These are phyloP conservation scores for Tetrahymena malaccensis DNA, from an alignment of 73 alveolate genomes.

Conservation along the genomic window DNA sequence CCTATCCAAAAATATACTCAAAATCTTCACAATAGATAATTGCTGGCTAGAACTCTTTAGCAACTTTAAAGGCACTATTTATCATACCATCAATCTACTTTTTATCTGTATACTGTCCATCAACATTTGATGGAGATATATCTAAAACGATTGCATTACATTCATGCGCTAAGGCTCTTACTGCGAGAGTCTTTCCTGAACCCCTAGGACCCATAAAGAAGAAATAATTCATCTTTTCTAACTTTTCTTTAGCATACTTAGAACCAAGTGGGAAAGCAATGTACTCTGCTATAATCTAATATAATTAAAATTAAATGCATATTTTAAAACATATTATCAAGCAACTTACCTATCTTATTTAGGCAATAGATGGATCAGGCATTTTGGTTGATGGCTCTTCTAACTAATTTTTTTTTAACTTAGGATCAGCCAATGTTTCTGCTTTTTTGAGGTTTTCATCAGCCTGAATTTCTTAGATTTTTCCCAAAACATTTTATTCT, in stretches of 20 bases:
- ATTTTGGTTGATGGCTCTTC: conserved; percentile 49
- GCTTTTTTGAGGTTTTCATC: not conserved
- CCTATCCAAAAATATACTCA: conserved; percentile 77
- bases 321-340: not conserved
- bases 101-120: conserved; percentile 53
- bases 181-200: conserved; percentile 91
- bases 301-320: not conserved
- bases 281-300: conserved; percentile 48
- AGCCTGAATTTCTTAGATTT: not conserved
- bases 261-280: conserved; percentile 78
- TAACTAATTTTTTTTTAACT: conserved; percentile 12
- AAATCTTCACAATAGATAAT: conserved; percentile 75
- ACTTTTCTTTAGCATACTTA: conserved; percentile 56
- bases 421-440: not conserved
- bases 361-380: conserved; percentile 75
- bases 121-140: conserved; percentile 61
- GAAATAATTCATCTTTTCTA: conserved; percentile 51
- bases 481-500: conserved; percentile 65
- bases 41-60: conserved; percentile 80
- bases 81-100: conserved; percentile 62
- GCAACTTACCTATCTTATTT: conserved; percentile 48
- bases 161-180: conserved; percentile 90
- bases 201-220: conserved; percentile 96
- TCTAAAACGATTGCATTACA: conserved; percentile 89
- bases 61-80: conserved; percentile 67